Conservation (phyloP, 225 moss, liverwort and hornwort genomes). For the Straminergon stramineum region DNA sequence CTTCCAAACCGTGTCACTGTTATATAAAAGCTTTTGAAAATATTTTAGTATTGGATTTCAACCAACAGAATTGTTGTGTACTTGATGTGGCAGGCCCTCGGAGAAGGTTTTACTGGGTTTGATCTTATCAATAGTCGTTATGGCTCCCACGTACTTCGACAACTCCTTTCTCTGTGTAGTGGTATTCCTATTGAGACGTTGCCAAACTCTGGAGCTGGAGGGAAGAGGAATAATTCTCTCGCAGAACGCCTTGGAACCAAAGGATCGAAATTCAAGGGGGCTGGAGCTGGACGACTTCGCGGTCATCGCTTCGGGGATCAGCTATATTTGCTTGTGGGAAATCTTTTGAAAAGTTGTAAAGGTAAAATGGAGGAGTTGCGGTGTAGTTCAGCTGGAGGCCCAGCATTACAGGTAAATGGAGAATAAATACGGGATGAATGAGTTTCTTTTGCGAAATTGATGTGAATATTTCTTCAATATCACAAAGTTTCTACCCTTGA, state of each 20-base stretch:
- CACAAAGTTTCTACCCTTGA: background rate
- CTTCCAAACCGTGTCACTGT: too few relatives aligned
- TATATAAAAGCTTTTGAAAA: too few relatives aligned
- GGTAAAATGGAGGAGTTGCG: conserved; percentile 64
- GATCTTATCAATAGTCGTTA: conserved; percentile 82
- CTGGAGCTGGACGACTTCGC: conserved; percentile 32
- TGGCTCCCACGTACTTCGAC: conserved; percentile 91
- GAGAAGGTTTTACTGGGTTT: conserved; percentile 56
- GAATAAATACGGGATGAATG: too few relatives aligned
- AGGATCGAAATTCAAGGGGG: conserved; percentile 36
- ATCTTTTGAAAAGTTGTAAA: conserved; percentile 49
- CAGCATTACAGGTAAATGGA: conserved; percentile 71
- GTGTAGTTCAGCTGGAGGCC: conserved; percentile 67
- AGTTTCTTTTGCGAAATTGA: background rate
- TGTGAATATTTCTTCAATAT: background rate
- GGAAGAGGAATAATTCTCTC: conserved; percentile 40
- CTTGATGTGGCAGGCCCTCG: conserved; percentile 25
- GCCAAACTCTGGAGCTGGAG: conserved; percentile 28
- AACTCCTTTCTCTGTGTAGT: conserved; percentile 71
- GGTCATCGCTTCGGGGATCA: conserved; percentile 61
- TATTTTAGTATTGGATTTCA: too few relatives aligned
- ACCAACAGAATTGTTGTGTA: background rate
- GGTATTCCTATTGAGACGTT: conserved; percentile 61
- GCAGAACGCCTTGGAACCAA: conserved; percentile 62
- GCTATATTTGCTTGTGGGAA: conserved; percentile 56